Evolutionary conservation across 495 filamentous ascomycete species (phyloP), one percentile per base, ranked within the genome.

Genomic region (Penicillium canariense): DNA sequence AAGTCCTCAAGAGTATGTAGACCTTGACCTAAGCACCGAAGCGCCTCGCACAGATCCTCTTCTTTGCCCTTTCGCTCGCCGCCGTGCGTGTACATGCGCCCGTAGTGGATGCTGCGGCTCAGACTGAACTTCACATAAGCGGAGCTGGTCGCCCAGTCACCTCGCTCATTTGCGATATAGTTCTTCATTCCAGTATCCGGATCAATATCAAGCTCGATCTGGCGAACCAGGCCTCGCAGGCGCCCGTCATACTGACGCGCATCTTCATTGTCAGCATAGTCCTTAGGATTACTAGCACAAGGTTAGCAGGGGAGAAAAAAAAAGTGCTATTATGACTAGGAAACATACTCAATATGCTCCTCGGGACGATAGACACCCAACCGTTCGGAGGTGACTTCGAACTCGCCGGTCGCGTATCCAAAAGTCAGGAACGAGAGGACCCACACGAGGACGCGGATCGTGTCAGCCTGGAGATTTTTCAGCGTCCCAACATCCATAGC

Each of bases 1-100:
- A 96, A 98, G 67, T 98, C 93, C 68, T 98, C 94, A 45, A 97
- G 77, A 58, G 88, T 94, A 72, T 98, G 94, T 2, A 98, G 81
- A 17, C 87, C 88, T 70, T 98, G 94, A 0, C 94, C 94, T 5
- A 98, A 78, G 63, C 85, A 89, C 18, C 93, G 80, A 55, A 98
- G 75, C 12, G 93, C 94, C 70, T 98, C 94, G 63, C 81, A 93
- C 3, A 98, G 78, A 64, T 98, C 92, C 40, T 83, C 84, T 49
- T 97, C 92, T 47, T 84, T 86, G 27, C 90, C 90, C 22, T 77
- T 80, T 42, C 63, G 70, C 9, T 80, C 72, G 30, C 77, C 68
- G 14, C 92, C 91, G 63, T 81, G 83, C 36, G 86, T 92, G 62
- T 96, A 98, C 34, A 93, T 65, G 20, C 94, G 81, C 10, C 92